Conservation (phyloP, 768 basidiomycete species). For the Hericium erinaceus region DNA sequence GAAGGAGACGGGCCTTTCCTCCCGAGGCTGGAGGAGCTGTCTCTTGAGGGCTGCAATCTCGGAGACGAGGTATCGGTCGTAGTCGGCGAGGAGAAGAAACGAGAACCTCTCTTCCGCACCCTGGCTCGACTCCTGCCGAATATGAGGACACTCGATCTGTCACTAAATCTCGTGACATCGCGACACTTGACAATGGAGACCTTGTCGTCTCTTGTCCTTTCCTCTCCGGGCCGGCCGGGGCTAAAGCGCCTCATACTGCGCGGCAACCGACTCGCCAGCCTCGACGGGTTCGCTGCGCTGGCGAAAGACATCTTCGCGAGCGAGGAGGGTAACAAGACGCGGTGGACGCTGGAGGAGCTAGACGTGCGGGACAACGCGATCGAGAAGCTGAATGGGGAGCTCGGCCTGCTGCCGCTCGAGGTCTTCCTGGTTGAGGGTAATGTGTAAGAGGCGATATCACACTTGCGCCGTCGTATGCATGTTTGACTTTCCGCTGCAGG, state of each 20-base stretch:
- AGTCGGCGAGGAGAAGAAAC: conserved; percentile 33
- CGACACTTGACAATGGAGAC: conserved; percentile 38
- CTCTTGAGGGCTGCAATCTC: conserved; percentile 65
- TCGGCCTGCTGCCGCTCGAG: conserved; percentile 71
- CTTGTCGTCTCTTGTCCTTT: conserved; percentile 42
- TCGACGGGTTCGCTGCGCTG: conserved; percentile 53
- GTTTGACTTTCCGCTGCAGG: conserved; percentile 25
- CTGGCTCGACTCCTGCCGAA: conserved; percentile 63
- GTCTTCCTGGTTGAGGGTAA: conserved; percentile 83
- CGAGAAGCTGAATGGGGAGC: conserved; percentile 52
- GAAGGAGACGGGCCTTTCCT: conserved; percentile 33
- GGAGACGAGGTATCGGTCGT: conserved; percentile 47
- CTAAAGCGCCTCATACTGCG: conserved; percentile 57
- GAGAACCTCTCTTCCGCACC: conserved; percentile 47
- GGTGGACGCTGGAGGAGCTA: conserved; percentile 73
- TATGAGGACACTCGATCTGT: conserved; percentile 58
- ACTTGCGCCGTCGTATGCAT: not conserved
- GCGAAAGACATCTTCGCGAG: conserved; percentile 48
- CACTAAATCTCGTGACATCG: conserved; percentile 62
- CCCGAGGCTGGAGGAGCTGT: conserved; percentile 64
- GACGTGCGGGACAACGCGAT: conserved; percentile 81
- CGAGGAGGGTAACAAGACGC: conserved; percentile 32
- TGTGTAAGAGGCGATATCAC: conserved; percentile 39
- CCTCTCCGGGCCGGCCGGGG: conserved; percentile 32
- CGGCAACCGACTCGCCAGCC: conserved; percentile 54